phyloP scores from a whole-genome alignment of 305 asterid genomes.

The Solanum aculeatissimum region DNA sequence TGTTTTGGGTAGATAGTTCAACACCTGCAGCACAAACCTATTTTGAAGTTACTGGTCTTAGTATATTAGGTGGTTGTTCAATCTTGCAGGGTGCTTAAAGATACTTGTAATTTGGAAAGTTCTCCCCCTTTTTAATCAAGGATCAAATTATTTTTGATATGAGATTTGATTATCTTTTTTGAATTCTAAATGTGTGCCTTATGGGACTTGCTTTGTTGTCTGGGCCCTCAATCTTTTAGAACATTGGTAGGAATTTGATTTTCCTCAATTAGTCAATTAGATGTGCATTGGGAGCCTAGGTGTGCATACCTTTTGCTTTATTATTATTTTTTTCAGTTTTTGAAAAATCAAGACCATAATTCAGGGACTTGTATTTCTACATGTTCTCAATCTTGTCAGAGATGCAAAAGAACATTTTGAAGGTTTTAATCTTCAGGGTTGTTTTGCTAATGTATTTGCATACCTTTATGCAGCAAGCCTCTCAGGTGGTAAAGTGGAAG shows the following conservation, averaged over 20 bases:
- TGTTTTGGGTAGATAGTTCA: background rate
- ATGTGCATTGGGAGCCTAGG: background rate
- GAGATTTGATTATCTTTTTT: background rate
- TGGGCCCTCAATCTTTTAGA: background rate
- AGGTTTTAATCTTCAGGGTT: background rate
- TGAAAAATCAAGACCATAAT: background rate
- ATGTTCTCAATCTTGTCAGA: background rate
- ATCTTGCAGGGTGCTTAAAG: background rate
- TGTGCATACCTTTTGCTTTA: background rate
- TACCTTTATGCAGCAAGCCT: slow-evolving; percentile 43
- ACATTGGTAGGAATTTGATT: background rate
- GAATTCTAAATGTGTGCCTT: background rate
- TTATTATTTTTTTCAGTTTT: background rate
- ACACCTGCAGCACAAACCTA: background rate
- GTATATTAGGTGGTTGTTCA: background rate
- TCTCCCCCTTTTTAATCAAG: background rate
- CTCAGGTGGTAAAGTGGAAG: slow-evolving; percentile 55
- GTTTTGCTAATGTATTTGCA: background rate
- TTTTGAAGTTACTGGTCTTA: background rate
- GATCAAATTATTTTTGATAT: background rate
- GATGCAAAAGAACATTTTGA: background rate
- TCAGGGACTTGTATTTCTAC: background rate
- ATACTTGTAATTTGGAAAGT: background rate
- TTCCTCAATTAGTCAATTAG: background rate
- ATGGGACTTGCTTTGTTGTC: background rate